Conservation (phyloP, 2,329 filamentous ascomycete species). For the Fusarium sterilihyphosum region DNA sequence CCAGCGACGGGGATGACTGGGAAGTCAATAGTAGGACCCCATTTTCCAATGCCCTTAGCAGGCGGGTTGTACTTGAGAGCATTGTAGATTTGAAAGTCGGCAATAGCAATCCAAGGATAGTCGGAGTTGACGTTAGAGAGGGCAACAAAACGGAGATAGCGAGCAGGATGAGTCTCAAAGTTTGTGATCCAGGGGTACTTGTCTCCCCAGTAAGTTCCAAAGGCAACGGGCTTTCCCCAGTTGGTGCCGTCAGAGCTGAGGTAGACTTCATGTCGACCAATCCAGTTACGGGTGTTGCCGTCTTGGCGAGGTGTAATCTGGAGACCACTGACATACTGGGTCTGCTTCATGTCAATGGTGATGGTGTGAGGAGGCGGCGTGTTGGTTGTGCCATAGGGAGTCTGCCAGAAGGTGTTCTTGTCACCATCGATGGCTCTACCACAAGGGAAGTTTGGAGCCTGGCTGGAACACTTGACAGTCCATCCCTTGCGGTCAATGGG, state of each 20-base stretch:
- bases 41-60: slow-evolving; percentile 20
- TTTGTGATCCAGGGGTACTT: slow-evolving; percentile 28
- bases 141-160: slow-evolving; percentile 31
- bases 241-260: slow-evolving; percentile 28
- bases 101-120: slow-evolving; percentile 30
- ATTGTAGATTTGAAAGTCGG: slow-evolving; percentile 30
- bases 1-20: slow-evolving; percentile 34
- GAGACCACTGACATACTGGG: slow-evolving; percentile 29
- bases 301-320: slow-evolving; percentile 29
- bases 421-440: slow-evolving; percentile 27
- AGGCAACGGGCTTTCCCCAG: slow-evolving; percentile 30
- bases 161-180: slow-evolving; percentile 35
- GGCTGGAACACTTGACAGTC: slow-evolving; percentile 32
- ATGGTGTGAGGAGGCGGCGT: slow-evolving; percentile 24
- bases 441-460: slow-evolving; percentile 16
- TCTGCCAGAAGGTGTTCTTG: slow-evolving; percentile 32
- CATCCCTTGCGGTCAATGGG: slow-evolving; percentile 30
- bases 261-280: slow-evolving; percentile 24
- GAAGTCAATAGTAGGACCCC: slow-evolving; percentile 35
- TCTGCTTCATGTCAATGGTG: slow-evolving; percentile 28
- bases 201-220: slow-evolving; percentile 33
- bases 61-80: slow-evolving; percentile 27
- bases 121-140: slow-evolving; percentile 13
- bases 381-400: slow-evolving; percentile 25
- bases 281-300: slow-evolving; percentile 21